A percentile compares a stretch with the other conserved stretches of the same genome.
Evolutionary conservation across 2,329 filamentous ascomycete genomes (phyloP).

Genomic region (Colletotrichum higginsianum): DNA sequence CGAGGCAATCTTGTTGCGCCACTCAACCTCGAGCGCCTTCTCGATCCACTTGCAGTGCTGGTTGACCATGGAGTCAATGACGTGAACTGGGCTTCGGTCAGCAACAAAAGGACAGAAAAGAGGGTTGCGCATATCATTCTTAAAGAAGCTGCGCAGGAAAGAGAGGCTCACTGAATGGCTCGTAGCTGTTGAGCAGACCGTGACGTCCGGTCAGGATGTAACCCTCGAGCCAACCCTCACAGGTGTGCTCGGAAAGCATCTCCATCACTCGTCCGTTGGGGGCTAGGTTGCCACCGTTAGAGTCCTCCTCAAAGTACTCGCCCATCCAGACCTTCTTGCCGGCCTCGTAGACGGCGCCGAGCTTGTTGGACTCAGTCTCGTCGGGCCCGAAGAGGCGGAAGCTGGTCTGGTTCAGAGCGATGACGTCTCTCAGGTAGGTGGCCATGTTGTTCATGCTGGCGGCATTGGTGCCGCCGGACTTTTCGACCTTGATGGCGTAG

Average conservation of each 20-base stretch:
- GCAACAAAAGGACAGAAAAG: neutral
- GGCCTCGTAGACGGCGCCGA: conserved; percentile 78
- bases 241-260: conserved; percentile 86
- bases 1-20: conserved; percentile 80
- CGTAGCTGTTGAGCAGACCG: conserved; percentile 84
- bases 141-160: neutral
- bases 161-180: conserved; percentile 72
- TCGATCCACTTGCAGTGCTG: conserved; percentile 88
- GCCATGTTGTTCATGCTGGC: conserved; percentile 81
- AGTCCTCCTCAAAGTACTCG: conserved; percentile 83
- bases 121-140: neutral
- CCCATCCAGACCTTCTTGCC: conserved; percentile 87
- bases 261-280: conserved; percentile 83
- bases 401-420: conserved; percentile 74
- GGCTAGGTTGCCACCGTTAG: conserved; percentile 80
- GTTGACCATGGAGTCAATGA: conserved; percentile 89
- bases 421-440: conserved; percentile 76
- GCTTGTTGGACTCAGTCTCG: conserved; percentile 87
- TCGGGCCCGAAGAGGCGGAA: conserved; percentile 86
- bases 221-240: conserved; percentile 85
- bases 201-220: conserved; percentile 83
- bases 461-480: conserved; percentile 68
- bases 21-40: conserved; percentile 84
- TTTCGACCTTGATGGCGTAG: conserved; percentile 75
- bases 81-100: conserved; percentile 65